Conservation (phyloP, 1,284 basidiomycete genomes). For the Coniferiporia weirii region DNA sequence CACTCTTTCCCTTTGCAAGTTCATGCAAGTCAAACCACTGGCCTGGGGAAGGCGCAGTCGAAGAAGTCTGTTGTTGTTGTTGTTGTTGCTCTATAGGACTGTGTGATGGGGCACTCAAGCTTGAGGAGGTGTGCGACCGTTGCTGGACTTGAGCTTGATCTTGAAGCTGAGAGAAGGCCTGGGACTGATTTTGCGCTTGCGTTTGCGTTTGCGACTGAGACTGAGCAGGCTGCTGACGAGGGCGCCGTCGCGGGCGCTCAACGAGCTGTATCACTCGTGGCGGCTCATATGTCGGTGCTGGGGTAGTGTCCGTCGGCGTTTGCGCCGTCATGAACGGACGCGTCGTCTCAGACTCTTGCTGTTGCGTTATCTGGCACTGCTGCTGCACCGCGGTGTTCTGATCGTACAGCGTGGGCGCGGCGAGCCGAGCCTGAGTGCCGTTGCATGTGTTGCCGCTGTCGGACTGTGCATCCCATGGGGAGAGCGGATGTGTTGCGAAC, state of each 20-base stretch:
- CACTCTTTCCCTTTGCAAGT: background rate
- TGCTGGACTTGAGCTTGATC: background rate
- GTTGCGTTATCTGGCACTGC: slow-evolving; percentile 26
- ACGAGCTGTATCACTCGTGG: slow-evolving; percentile 18
- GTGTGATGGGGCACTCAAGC: background rate
- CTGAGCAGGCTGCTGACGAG: background rate
- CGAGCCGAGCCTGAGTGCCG: slow-evolving; percentile 14
- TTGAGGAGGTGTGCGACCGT: background rate
- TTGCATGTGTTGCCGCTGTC: slow-evolving; percentile 21
- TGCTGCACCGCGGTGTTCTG: slow-evolving; percentile 25
- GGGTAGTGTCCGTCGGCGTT: background rate
- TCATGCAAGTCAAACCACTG: slow-evolving; percentile 9
- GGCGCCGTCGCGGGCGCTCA: slow-evolving; percentile 13
- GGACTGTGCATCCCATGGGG: slow-evolving; percentile 23
- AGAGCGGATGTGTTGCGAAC: slow-evolving; percentile 12
- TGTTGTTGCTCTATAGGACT: background rate
- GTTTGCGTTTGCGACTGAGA: background rate
- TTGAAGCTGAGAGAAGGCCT: background rate
- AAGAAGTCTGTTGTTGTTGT: background rate
- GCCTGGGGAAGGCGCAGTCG: background rate
- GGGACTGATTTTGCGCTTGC: background rate
- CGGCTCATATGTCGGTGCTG: slow-evolving; percentile 5
- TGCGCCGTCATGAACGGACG: background rate
- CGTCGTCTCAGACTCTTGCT: slow-evolving; percentile 4
- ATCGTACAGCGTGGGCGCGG: slow-evolving; percentile 21